Percentiles rank a stretch among this genome's conserved stretches.
Conservation (phyloP, 768 basidiomycete genomes). For the Amanita pseudoporphyria region DNA sequence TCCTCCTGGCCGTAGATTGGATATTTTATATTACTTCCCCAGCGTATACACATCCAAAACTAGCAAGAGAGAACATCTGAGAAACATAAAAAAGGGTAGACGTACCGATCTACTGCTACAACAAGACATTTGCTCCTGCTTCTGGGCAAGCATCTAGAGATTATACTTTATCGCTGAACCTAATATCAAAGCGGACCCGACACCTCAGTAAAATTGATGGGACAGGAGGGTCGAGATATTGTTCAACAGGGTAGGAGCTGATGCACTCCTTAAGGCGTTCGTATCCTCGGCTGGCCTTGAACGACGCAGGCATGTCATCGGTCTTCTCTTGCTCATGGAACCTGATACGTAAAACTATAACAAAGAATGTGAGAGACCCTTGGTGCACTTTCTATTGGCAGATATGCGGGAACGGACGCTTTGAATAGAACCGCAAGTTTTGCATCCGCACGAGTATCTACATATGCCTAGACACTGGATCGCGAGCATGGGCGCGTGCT, state of each 20-base stretch:
- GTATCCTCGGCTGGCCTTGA: constrained; percentile 20
- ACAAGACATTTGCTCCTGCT: constrained; percentile 24
- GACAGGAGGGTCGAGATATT: constrained; percentile 29
- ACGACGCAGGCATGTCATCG: constrained; percentile 24
- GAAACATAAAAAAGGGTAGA: constrained; percentile 6
- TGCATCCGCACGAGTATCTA: too few relatives aligned
- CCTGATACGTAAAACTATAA: background rate
- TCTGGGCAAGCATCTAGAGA: constrained; percentile 29
- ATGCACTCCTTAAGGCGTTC: constrained; percentile 17
- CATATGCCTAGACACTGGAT: too few relatives aligned
- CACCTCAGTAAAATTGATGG: constrained; percentile 26
- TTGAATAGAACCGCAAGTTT: too few relatives aligned
- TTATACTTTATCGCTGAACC: constrained; percentile 23
- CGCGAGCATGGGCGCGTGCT: too few relatives aligned
- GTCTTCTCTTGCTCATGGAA: background rate
- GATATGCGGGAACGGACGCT: too few relatives aligned
- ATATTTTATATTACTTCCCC: constrained; percentile 30
- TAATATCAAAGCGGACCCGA: constrained; percentile 19
- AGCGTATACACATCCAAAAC: constrained; percentile 21
- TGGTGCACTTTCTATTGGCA: too few relatives aligned
- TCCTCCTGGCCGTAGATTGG: constrained; percentile 31
- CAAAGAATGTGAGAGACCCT: constrained; percentile 22
- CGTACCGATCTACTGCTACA: constrained; percentile 25
- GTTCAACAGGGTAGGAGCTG: constrained; percentile 29
- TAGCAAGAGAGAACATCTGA: background rate